A percentile compares a stretch with the other conserved stretches of the same genome.
phyloP scores from a whole-genome alignment of 2,329 filamentous ascomycete genomes.

The Ceratocystis albifundus region DNA sequence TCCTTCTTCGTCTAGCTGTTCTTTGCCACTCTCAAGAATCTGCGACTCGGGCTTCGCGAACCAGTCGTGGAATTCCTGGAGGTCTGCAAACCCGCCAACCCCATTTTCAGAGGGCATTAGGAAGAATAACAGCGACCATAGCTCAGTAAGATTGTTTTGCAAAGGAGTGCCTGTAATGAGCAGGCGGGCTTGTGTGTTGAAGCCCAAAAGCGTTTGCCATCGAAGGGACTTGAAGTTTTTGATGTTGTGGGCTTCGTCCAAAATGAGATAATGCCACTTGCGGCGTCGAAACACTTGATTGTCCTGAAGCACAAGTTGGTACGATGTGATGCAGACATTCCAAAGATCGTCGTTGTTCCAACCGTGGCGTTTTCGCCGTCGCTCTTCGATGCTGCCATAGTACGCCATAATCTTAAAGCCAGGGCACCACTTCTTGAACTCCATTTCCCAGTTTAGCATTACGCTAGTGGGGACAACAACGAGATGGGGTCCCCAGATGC shows the following conservation, averaged over 20 bases:
- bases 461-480: slow-evolving; percentile 96
- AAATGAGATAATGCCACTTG: slow-evolving; percentile 93
- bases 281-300: slow-evolving; percentile 86
- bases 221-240: slow-evolving; percentile 98
- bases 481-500: slow-evolving; percentile 90
- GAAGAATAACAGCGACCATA: slow-evolving; percentile 96
- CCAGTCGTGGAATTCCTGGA: slow-evolving; percentile 95
- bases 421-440: slow-evolving; percentile 98
- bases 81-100: slow-evolving; percentile 78
- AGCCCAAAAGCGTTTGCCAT: slow-evolving; percentile 89
- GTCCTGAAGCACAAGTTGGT: slow-evolving; percentile 90
- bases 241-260: slow-evolving; percentile 98
- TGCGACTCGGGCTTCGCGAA: slow-evolving; percentile 92
- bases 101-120: slow-evolving; percentile 84
- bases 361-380: slow-evolving; percentile 77
- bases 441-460: slow-evolving; percentile 99
- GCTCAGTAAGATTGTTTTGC: slow-evolving; percentile 90
- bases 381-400: slow-evolving; percentile 87
- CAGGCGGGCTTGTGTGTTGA: slow-evolving; percentile 79
- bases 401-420: slow-evolving; percentile 97
- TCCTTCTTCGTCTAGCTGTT: slow-evolving; percentile 88
- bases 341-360: slow-evolving; percentile 90
- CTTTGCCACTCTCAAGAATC: slow-evolving; percentile 85
- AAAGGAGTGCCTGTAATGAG: slow-evolving; percentile 87
- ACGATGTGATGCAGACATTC: slow-evolving; percentile 97